Conservation (phyloP, 768 basidiomycete genomes). For the Boletus vinaceobasis region DNA sequence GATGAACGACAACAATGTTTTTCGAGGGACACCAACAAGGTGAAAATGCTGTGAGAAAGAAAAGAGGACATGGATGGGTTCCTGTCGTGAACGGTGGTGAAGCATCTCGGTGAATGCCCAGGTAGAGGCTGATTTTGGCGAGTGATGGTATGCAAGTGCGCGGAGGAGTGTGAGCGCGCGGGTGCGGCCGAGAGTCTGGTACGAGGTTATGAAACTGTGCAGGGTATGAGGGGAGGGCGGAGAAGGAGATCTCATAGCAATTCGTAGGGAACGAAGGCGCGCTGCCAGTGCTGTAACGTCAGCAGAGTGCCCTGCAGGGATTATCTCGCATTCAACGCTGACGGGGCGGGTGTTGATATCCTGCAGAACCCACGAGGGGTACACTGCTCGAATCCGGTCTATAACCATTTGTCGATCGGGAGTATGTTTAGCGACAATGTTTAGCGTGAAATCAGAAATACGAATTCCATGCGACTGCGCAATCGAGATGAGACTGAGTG, state of each 20-base stretch:
- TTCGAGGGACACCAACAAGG: slow-evolving; percentile 48
- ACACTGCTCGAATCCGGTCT: slow-evolving; percentile 8
- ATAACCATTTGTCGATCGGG: slow-evolving; percentile 2
- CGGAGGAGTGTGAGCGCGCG: slow-evolving; percentile 16
- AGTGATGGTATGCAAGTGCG: slow-evolving; percentile 21
- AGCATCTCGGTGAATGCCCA: slow-evolving; percentile 33
- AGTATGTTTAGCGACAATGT: slow-evolving; percentile 29
- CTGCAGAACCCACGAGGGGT: slow-evolving; percentile 12
- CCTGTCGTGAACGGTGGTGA: slow-evolving; percentile 19
- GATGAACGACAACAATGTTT: slow-evolving; percentile 18
- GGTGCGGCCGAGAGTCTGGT: slow-evolving; percentile 19
- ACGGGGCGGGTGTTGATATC: not conserved
- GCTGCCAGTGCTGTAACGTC: slow-evolving; percentile 13
- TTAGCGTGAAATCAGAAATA: slow-evolving; percentile 38
- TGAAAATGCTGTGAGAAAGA: slow-evolving; percentile 53
- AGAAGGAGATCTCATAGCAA: slow-evolving; percentile 19
- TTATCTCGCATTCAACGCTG: not conserved
- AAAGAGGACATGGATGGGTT: slow-evolving; percentile 27
- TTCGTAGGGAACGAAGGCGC: slow-evolving; percentile 25
- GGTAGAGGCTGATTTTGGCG: slow-evolving; percentile 21
- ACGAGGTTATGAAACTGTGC: slow-evolving; percentile 20
- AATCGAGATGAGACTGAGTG: slow-evolving; percentile 44
- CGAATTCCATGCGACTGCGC: slow-evolving; percentile 26
- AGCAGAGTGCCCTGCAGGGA: not conserved
- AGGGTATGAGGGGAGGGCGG: slow-evolving; percentile 22